phyloP scores from a whole-genome alignment of 73 alveolate species.

The Urostyla sp. region DNA sequence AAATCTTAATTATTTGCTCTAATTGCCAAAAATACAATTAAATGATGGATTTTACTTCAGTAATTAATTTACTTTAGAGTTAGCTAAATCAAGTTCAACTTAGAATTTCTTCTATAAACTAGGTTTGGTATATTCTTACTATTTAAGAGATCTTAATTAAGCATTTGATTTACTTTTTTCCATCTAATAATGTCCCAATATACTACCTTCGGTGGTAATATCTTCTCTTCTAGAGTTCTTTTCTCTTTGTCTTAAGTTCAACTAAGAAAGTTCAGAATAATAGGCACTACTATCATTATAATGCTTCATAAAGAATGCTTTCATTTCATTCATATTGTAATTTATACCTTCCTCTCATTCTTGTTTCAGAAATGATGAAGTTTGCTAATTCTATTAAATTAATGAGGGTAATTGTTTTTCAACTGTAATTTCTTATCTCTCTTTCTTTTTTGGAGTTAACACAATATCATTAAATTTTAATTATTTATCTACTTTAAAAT shows the following conservation, averaged over 20 bases:
- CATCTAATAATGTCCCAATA: too few relatives aligned
- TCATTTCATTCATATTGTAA: slow-evolving; percentile 17
- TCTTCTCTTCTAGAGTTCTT: not conserved
- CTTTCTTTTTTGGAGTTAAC: slow-evolving; percentile 5
- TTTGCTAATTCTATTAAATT: not conserved
- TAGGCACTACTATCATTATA: slow-evolving; percentile 13
- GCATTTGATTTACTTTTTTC: not conserved
- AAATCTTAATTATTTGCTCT: not conserved
- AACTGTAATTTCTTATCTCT: not conserved
- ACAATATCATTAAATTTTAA: slow-evolving; percentile 22
- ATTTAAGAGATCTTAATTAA: not conserved
- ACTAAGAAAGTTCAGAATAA: not conserved
- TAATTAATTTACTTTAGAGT: not conserved
- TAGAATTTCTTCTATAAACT: not conserved
- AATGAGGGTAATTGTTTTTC: not conserved
- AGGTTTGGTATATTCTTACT: not conserved
- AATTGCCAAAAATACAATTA: not conserved
- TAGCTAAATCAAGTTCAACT: not conserved
- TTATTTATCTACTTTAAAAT: slow-evolving; percentile 11
- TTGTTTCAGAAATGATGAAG: not conserved
- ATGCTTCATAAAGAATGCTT: slow-evolving; percentile 32
- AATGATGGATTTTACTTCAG: not conserved
- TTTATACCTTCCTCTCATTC: not conserved
- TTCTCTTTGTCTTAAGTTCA: slow-evolving; percentile 11
- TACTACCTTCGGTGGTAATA: too few relatives aligned